Evolutionary conservation across 352 stramenopile species (phyloP), one percentile per base, ranked within the genome.

Genomic region (Globisporangium cystogenes): DNA sequence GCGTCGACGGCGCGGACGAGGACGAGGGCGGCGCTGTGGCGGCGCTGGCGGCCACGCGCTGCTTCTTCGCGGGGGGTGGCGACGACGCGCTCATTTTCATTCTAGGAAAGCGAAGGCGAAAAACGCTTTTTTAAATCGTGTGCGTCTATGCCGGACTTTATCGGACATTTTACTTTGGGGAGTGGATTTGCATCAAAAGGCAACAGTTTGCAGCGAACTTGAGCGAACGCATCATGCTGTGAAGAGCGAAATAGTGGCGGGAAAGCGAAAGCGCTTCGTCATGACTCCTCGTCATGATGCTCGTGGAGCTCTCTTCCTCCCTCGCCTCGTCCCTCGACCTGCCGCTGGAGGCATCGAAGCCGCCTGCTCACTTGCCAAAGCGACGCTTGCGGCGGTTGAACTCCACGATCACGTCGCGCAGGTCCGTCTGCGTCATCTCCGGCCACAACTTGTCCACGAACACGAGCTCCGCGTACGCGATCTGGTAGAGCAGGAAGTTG

Each of bases 401-500:
- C 62, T 94, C 84, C 50, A 88, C 48, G 47, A 97, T 77, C 55
- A 89, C 70, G 47, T 66, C 69, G 43, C 77, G 55, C 51, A 97
- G 73, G 57, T 97, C 87, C 26, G 86, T 62, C 20, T 66, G 72
- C 42, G 76, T 96, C 60, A 98, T 81, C 64, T 98, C 95, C 27
- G 95, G 96, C 95, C 95, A 99, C 40, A 92, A 79, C 68, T 99
- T 98, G 59, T 97, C 76, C 41, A 95, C 79, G 64, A 99, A 96
- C 59, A 96, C 94, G 15, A 99, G 67, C 71, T 99, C 95, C 41
- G 93, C 70, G 76, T 99, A 98, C 27, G 94, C 94, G 43, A 89
- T 82, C 66, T 99, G 93, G 76, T 87, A 99, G 8, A 99, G 67
- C 44, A 99, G 62, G 64, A 99, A 99, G 68, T 99, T 98, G 67